phyloP scores from a whole-genome alignment of 2,329 filamentous ascomycete species.

The Colletotrichum neosansevieriae region DNA sequence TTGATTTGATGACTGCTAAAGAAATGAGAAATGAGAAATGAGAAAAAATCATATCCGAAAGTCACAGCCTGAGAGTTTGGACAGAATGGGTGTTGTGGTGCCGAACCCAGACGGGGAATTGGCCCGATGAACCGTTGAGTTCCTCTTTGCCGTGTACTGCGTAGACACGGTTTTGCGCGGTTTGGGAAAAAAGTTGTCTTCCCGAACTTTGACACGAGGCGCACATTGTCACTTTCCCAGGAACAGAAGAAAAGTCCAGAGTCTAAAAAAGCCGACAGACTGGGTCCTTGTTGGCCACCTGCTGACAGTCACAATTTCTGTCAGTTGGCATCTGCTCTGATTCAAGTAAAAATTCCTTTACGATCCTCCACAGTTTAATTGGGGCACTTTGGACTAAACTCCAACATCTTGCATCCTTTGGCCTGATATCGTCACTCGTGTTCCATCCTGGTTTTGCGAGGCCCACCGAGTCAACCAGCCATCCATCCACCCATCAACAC shows the following conservation, averaged over 20 bases:
- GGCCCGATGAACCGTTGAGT: constrained; percentile 8
- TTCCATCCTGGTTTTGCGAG: constrained; percentile 31
- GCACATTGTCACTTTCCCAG: too few species aligned
- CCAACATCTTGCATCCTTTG: constrained; percentile 10
- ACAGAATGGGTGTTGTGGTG: background rate
- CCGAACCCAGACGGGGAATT: constrained; percentile 5
- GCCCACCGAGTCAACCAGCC: constrained; percentile 32
- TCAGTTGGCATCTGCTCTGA: background rate
- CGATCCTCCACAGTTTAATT: background rate
- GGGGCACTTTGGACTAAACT: background rate
- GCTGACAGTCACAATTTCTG: background rate
- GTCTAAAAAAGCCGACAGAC: background rate
- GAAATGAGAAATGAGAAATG: constrained; percentile 12
- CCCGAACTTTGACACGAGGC: constrained; percentile 3
- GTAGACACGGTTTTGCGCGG: background rate
- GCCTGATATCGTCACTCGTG: constrained; percentile 34
- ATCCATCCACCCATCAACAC: constrained; percentile 13
- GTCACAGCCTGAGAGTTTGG: constrained; percentile 12
- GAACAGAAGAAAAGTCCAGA: too few species aligned
- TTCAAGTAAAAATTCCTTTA: too few species aligned
- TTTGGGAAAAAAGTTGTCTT: background rate
- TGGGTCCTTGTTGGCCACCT: background rate
- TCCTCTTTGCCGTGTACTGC: background rate
- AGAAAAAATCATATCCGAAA: background rate
- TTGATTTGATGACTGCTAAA: background rate